A percentile compares a stretch with the other conserved stretches of the same genome.
Conservation (phyloP, 768 basidiomycete genomes). For the Cytidiella melzeri region DNA sequence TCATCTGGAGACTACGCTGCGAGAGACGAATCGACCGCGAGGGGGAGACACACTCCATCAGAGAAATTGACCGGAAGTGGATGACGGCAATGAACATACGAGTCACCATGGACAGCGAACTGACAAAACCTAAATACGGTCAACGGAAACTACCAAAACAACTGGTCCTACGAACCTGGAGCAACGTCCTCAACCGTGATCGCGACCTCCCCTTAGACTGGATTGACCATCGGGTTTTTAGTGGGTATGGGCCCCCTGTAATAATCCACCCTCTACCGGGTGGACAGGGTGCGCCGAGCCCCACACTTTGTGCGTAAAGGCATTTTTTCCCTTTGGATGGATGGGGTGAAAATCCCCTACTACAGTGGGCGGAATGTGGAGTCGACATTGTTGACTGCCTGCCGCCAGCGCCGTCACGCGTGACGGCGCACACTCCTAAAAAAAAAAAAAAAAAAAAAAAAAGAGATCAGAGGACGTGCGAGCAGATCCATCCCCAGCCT, state of each 20-base stretch:
- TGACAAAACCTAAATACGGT: constrained; percentile 1
- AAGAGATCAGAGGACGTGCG: no score
- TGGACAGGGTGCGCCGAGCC: no score
- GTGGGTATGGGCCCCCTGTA: constrained; percentile 3
- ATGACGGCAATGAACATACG: constrained; percentile 1
- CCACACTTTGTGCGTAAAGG: no score
- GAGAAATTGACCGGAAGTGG: neutral
- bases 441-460: no score
- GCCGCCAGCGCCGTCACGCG: no score
- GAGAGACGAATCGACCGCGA: neutral
- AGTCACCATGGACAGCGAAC: neutral
- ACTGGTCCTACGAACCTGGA: neutral
- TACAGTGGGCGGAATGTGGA: no score
- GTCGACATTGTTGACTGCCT: no score
- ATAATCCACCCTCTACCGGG: neutral
- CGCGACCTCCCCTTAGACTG: neutral
- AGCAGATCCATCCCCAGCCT: no score
- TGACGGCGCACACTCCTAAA: no score
- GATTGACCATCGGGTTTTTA: constrained; percentile 1
- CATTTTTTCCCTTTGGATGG: no score
- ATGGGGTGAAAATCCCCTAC: no score
- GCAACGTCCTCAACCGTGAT: neutral
- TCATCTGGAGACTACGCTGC: constrained; percentile 13
- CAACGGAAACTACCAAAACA: neutral
- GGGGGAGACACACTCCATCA: neutral